Conservation (phyloP, 345 rosid genomes). For the Acer campestre region DNA sequence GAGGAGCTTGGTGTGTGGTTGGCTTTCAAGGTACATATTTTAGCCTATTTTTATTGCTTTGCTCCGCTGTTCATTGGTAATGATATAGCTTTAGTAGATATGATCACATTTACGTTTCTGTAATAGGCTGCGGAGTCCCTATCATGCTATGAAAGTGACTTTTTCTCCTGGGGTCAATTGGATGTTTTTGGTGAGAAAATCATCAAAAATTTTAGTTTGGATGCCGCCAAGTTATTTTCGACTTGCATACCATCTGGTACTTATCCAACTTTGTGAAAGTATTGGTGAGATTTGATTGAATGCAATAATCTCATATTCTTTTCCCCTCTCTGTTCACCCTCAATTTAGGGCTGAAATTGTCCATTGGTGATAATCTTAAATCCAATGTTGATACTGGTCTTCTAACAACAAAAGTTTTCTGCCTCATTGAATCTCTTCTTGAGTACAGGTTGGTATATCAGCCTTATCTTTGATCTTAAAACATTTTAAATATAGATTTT, state of each 20-base stretch:
- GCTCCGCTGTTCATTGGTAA: slow-evolving; percentile 8
- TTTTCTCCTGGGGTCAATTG: slow-evolving; percentile 45
- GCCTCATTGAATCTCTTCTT: slow-evolving; percentile 72
- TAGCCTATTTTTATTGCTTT: not conserved
- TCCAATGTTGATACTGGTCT: slow-evolving; percentile 48
- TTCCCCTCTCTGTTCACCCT: slow-evolving; percentile 6
- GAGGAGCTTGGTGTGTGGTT: slow-evolving; percentile 75
- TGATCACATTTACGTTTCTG: slow-evolving; percentile 1
- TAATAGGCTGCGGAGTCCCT: slow-evolving; percentile 75
- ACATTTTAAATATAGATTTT: not conserved
- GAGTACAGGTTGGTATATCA: slow-evolving; percentile 61
- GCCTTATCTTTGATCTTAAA: slow-evolving; percentile 12
- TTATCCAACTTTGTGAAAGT: slow-evolving; percentile 18
- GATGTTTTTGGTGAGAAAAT: slow-evolving; percentile 38
- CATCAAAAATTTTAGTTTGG: slow-evolving; percentile 48
- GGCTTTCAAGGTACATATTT: slow-evolving; percentile 66
- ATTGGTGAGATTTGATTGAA: not conserved
- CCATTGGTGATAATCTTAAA: slow-evolving; percentile 30
- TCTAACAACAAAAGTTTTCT: slow-evolving; percentile 49
- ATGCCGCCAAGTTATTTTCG: slow-evolving; percentile 47
- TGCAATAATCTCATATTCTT: slow-evolving; percentile 7
- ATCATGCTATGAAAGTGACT: slow-evolving; percentile 44
- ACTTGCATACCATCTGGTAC: slow-evolving; percentile 58
- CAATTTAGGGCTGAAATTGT: slow-evolving; percentile 48
- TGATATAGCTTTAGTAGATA: slow-evolving; percentile 3